Base-by-base conservation (phyloP, 192 early-diverging fungal species). In the Umbelopsis sp. region DNA sequence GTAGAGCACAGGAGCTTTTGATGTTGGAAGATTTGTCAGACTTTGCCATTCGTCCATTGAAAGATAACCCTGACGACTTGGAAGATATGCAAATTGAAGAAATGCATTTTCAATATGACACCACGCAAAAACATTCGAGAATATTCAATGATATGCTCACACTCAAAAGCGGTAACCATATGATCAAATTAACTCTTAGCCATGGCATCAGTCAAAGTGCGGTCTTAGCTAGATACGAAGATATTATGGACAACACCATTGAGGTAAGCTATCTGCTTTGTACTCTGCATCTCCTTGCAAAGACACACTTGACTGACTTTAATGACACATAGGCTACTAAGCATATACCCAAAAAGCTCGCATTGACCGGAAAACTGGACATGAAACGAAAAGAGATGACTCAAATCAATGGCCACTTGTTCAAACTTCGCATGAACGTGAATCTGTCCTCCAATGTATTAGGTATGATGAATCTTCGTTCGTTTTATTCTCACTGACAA, bases 91-190 rank as follows among this genome's bases (percentile, higher is more conserved):
- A 92, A 70, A 85, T 84, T 45, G 92, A 94, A 64, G 90, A 91
- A 50, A 90, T 94, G 75, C 89, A 91, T 65, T 94, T 92, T 68
- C 91, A 94, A 73, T 94, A 94, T 68, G 91, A 92, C 70, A 83
- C 75, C 37, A 90, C 80, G 9, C 73, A 73, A 30, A 74, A 50
- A 46, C 87, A 90, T 55, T 90, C 92, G 8, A 71, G 92, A 15
- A 93, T 94, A 23, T 94, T 90, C 80, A 93, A 94, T 72, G 92
- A 94, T 53, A 92, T 94, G 87, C 92, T 94, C 48, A 94, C 92
- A 18, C 66, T 94, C 51, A 90, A 90, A 49, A 78, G 78, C 51
- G 78, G 79, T 21, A 84, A 86, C 55, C 83, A 88, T 75, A 88
- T 88, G 84, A 84, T 82, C 69, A 87, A 90, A 68, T 49, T 89